A percentile compares a stretch with the other conserved stretches of the same genome.
Conservation (phyloP, 768 basidiomycete genomes). For the Lentinula sp. region DNA sequence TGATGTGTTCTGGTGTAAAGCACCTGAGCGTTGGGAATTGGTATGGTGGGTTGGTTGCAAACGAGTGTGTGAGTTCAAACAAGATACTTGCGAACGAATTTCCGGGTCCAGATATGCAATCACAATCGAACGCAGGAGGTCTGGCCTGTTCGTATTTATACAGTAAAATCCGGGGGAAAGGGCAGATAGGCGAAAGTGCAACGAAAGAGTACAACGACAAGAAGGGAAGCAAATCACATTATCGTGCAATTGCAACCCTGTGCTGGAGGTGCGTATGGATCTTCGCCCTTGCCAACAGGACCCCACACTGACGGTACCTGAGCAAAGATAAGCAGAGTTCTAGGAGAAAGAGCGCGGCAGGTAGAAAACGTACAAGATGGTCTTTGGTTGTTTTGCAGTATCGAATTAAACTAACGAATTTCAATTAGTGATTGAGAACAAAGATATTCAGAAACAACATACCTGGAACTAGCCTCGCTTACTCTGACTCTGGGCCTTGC, state of each 20-base stretch:
- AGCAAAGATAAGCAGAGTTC: constrained; percentile 7
- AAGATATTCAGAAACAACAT: constrained; percentile 18
- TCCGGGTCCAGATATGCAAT: neutral
- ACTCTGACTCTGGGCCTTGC: constrained; percentile 84
- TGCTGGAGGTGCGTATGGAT: constrained; percentile 85
- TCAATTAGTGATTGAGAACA: neutral
- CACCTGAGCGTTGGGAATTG: neutral
- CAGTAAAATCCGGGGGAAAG: neutral
- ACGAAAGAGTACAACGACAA: neutral
- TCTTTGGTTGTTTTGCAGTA: constrained; percentile 95
- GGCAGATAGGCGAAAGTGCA: neutral
- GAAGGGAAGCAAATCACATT: constrained; percentile 40
- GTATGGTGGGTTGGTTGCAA: neutral
- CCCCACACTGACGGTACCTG: constrained; percentile 96
- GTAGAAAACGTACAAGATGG: constrained; percentile 57
- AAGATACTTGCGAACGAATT: constrained; percentile 5
- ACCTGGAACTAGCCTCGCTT: constrained; percentile 89
- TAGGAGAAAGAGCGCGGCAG: constrained; percentile 6
- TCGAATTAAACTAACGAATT: constrained; percentile 66
- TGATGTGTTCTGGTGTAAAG: neutral
- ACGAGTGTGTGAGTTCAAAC: constrained; percentile 4
- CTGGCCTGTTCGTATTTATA: neutral
- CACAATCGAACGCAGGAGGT: neutral
- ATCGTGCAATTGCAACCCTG: constrained; percentile 66
- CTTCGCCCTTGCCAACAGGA: constrained; percentile 80